Percentiles rank a stretch among this genome's conserved stretches.
phyloP scores from a whole-genome alignment of 768 basidiomycete genomes.

The Russula sp. region DNA sequence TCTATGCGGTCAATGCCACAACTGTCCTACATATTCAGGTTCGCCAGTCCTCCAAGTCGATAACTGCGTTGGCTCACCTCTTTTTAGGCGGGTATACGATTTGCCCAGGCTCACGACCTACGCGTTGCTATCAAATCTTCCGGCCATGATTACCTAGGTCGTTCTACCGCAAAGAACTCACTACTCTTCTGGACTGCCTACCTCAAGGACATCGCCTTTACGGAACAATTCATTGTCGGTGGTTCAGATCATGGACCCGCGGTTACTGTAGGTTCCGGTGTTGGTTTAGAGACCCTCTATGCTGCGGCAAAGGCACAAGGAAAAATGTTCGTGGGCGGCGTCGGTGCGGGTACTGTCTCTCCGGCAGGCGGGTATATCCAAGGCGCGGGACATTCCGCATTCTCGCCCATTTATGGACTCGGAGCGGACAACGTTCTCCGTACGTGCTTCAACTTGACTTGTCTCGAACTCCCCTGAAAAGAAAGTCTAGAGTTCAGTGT shows the following conservation, averaged over 20 bases:
- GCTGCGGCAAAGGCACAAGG: constrained; percentile 26
- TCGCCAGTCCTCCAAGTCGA: too few relatives aligned
- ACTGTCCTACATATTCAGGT: constrained; percentile 24
- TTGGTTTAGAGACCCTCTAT: constrained; percentile 29
- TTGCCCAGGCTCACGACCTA: constrained; percentile 35
- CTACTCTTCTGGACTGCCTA: constrained; percentile 45
- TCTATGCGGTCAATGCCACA: constrained; percentile 29
- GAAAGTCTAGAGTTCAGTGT: constrained; percentile 8
- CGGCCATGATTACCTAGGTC: constrained; percentile 46
- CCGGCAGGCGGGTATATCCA: constrained; percentile 33
- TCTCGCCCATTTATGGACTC: constrained; percentile 31
- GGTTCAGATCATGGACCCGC: constrained; percentile 33
- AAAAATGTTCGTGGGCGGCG: constrained; percentile 32
- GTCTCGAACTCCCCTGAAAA: neutral
- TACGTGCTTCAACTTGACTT: constrained; percentile 4
- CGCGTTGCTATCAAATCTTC: constrained; percentile 37
- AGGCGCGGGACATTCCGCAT: constrained; percentile 33
- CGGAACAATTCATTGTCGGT: constrained; percentile 29
- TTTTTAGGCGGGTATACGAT: constrained; percentile 35
- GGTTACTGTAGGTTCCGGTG: constrained; percentile 32
- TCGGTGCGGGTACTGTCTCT: constrained; percentile 31
- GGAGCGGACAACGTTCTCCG: constrained; percentile 34
- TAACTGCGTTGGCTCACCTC: neutral
- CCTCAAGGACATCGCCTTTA: constrained; percentile 39
- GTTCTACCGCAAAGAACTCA: constrained; percentile 43